Evolutionary conservation across 208 protist genomes (phyloP).

Genomic region (Blastocrithidia nonstop): DNA sequence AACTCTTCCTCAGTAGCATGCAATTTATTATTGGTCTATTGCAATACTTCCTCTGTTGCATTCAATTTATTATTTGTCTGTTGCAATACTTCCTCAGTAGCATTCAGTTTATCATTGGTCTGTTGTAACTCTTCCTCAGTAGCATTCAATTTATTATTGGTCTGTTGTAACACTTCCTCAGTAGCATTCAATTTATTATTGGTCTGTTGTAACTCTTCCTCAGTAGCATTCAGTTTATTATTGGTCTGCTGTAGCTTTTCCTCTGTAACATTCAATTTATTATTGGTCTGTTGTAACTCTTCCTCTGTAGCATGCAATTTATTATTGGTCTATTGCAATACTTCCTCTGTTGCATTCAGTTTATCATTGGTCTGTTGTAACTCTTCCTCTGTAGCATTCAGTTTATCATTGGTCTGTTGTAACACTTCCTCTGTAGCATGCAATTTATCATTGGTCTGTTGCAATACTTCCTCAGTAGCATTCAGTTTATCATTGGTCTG

Average conservation of each 20-base stretch:
- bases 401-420: too few relatives aligned
- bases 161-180: conserved; percentile 11
- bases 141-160: conserved; percentile 12
- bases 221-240: conserved; percentile 3
- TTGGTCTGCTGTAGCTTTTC: conserved; percentile 5
- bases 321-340: not conserved
- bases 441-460: too few relatives aligned
- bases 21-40: conserved; percentile 15
- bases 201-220: conserved; percentile 11
- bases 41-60: conserved; percentile 12
- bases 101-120: conserved; percentile 11
- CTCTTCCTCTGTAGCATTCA: too few relatives aligned
- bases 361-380: too few relatives aligned
- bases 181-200: conserved; percentile 9
- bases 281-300: conserved; percentile 4
- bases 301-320: conserved; percentile 6
- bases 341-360: conserved; percentile 2
- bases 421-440: too few relatives aligned
- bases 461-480: too few relatives aligned
- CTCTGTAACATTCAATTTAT: conserved; percentile 17
- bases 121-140: conserved; percentile 11
- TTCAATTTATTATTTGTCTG: conserved; percentile 9
- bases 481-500: too few relatives aligned
- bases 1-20: conserved; percentile 14
- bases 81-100: conserved; percentile 7